A percentile compares a stretch with the other conserved stretches of the same genome.
Evolutionary conservation across 257 asterid genomes (phyloP).

Genomic region (Cordia subcordata): DNA sequence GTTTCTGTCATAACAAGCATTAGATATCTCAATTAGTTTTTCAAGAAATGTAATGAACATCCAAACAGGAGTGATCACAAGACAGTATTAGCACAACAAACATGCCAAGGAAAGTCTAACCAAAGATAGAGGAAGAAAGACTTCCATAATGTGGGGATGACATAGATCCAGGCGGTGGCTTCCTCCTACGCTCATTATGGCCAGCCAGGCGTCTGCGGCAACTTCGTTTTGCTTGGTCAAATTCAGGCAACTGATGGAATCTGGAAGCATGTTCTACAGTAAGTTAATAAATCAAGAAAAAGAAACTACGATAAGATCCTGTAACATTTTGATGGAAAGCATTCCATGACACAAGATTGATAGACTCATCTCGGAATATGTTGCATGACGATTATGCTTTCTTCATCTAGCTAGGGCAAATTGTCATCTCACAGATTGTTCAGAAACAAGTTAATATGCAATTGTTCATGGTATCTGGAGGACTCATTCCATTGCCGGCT

Average conservation of each 20-base stretch:
- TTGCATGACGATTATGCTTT: neutral
- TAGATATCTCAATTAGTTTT: conserved; percentile 7
- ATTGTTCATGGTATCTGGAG: too few relatives aligned
- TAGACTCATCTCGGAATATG: neutral
- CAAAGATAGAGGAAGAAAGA: conserved; percentile 46
- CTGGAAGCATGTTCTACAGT: conserved; percentile 35
- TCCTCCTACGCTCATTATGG: conserved; percentile 89
- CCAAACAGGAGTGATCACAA: neutral
- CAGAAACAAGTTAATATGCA: too few relatives aligned
- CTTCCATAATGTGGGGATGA: conserved; percentile 56
- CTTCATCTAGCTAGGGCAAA: too few relatives aligned
- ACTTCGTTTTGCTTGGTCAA: conserved; percentile 88
- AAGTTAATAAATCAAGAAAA: conserved; percentile 11
- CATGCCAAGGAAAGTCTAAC: conserved; percentile 30
- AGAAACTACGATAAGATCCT: neutral
- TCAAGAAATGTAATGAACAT: neutral
- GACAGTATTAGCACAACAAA: neutral
- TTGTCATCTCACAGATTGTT: too few relatives aligned
- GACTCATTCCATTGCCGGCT: too few relatives aligned
- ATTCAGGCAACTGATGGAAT: conserved; percentile 82
- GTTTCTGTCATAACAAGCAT: conserved; percentile 40
- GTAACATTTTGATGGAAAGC: neutral
- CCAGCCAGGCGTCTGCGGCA: conserved; percentile 96
- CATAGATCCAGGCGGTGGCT: conserved; percentile 60
- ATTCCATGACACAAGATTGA: neutral